phyloP scores from a whole-genome alignment of 2,329 filamentous ascomycete genomes.

The Talaromyces atroroseus region DNA sequence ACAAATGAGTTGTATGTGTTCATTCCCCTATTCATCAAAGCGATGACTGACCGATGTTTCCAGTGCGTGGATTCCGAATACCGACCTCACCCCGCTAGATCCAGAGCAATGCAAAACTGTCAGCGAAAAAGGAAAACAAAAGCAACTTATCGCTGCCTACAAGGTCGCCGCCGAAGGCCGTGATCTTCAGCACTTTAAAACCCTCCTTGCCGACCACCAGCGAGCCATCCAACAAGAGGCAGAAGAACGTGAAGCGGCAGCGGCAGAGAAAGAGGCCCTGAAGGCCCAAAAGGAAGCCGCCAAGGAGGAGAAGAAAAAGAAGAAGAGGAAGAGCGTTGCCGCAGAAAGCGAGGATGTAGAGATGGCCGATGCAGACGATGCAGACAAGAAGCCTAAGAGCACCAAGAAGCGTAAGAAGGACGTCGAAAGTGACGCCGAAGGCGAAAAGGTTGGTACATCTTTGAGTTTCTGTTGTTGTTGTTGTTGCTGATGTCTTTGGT shows the following conservation, averaged over 20 bases:
- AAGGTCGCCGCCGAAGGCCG: conserved; percentile 72
- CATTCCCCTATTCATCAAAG: not conserved
- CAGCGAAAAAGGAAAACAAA: conserved; percentile 69
- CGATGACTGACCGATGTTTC: not conserved
- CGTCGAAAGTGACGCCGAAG: conserved; percentile 62
- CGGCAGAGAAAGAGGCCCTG: conserved; percentile 50
- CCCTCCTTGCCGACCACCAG: conserved; percentile 60
- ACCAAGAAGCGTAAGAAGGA: conserved; percentile 39
- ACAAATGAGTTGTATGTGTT: conserved; percentile 93
- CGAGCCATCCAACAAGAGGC: conserved; percentile 51
- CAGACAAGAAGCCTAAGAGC: conserved; percentile 49
- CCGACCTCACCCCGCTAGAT: conserved; percentile 71
- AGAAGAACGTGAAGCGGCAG: conserved; percentile 61
- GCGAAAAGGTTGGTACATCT: conserved; percentile 53
- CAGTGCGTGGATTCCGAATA: conserved; percentile 90
- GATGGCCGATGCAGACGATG: conserved; percentile 45
- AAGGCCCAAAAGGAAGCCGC: conserved; percentile 50
- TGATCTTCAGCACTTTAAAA: conserved; percentile 76
- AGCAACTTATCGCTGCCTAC: conserved; percentile 73
- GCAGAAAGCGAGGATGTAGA: conserved; percentile 67
- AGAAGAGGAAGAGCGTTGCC: conserved; percentile 50
- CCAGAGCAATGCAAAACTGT: conserved; percentile 63
- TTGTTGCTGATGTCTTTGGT: not conserved
- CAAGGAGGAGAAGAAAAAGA: conserved; percentile 48
- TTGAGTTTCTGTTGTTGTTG: not conserved